Evolutionary conservation across 2,329 filamentous ascomycete species (phyloP), one percentile per base, ranked within the genome.

Genomic region (Pseudodiploospora longispora): DNA sequence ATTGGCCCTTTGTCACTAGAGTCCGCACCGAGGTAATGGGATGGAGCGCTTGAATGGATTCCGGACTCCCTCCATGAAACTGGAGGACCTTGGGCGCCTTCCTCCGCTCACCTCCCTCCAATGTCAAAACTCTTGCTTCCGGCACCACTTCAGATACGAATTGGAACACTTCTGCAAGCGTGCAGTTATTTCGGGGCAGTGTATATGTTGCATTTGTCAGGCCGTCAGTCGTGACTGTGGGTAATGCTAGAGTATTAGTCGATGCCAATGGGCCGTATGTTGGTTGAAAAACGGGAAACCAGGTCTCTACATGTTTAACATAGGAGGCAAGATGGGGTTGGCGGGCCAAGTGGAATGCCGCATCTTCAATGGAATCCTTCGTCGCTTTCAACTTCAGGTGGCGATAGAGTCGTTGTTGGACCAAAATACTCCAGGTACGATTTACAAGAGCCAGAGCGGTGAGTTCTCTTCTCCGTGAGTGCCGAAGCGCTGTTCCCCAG

Each of bases 321-420:
- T 86, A 79, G 6, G 64, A 53, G 19, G 76, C 72, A 5, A 88
- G 72, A 54, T 85, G 76, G 29, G 72, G 67, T 47, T 80, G 72
- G 7, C 62, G 52, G 10, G 65, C 60, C 52, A 88, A 84, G 68
- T 83, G 87, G 31, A 65, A 50, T 50, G 75, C 68, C 6, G 82
- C 77, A 39, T 79, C 71, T 36, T 75, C 65, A 35, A 86, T 64
- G 10, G 75, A 82, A n/a, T 76, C 71, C 33, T 76, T 67, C 0
- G 82, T 86, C 1, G 82, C 84, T 64, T 86, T 85, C 53, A 88
- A 68, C 62, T 87, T 87, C 65, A 88, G 78, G 59, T 87, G 83
- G 36, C 84, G 74, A 63, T 86, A 89, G 3, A 89, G 73, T 33
- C 84, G 74, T 56, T 83, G 75, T 59, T 88, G 85, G 19, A 89